Evolutionary conservation across 306 rosid genomes (phyloP), one percentile per base, ranked within the genome.

Genomic region (Astragalus glycyphyllos): DNA sequence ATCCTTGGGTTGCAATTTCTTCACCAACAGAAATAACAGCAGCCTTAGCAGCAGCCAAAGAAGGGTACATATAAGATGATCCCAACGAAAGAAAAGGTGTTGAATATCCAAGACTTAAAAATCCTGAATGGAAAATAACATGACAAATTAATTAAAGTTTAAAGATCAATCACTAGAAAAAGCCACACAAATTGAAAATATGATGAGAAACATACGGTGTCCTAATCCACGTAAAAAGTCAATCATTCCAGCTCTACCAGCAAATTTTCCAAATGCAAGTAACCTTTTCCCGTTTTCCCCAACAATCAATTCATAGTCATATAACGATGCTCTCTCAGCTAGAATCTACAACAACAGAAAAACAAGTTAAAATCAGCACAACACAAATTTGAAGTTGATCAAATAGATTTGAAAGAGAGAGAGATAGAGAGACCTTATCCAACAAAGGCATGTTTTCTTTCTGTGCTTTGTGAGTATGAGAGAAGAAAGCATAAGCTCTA

Each of bases 381-480:
- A 26, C 34, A 51, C 26, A 75, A 63, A 75, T 26, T 44, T 35
- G 10, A 59, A 66, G 11, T 26, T 20, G 26, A 26, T 26, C 31
- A 26, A 26, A 26, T 26, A 26, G 31, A 26, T 26, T 26, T 26
- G 31, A 26, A 2, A 26, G 31, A 26, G 31, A 26, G 31, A 26
- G 31, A 23, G 29, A 23, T 1, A 23, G 29, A 26, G 31, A 32
- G 23, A 75, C 98, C 91, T 93, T 90, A 68, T 93, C 90, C 44
- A 93, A 81, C 65, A 94, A 74, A 61, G 96, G 96, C 98, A 90
- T 90, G 69, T 86, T 94, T 72, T 91, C 98, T 83, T 81, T 90
- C 84, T 89, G 98, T 67, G 92, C 98, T 80, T 94, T 94, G 72
- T 90, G 97, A 4, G 98, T 90, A 66, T 94, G 98, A 2, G 98